Conservation (phyloP, 352 stramenopile genomes). For the Phytopythium mirpurense region DNA sequence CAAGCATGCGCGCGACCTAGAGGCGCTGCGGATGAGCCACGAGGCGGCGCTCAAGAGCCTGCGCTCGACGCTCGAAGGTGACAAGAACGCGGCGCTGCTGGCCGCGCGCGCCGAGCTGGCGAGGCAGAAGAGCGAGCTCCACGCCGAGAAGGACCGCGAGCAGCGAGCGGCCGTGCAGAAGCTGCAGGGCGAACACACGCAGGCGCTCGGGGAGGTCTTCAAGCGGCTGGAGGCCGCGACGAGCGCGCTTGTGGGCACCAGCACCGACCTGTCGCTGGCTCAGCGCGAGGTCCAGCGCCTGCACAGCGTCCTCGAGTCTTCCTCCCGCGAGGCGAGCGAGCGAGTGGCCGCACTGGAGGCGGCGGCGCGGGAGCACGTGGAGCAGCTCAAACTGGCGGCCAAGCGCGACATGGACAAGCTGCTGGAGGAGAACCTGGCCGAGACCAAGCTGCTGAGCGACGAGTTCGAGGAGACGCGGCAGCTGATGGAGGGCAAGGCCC, state of each 20-base stretch:
- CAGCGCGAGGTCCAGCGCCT: conserved; percentile 26
- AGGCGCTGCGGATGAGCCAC: conserved; percentile 16
- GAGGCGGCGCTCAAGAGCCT: conserved; percentile 18
- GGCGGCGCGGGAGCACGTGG: conserved; percentile 37
- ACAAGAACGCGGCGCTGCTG: conserved; percentile 27
- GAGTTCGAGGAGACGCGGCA: conserved; percentile 62
- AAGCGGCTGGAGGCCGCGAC: conserved; percentile 16
- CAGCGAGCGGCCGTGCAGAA: conserved; percentile 19
- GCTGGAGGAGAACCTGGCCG: conserved; percentile 58
- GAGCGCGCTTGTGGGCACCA: conserved; percentile 22
- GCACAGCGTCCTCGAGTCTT: conserved; percentile 22
- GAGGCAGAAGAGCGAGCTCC: conserved; percentile 23
- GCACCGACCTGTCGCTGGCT: conserved; percentile 20
- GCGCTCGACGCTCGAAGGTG: conserved; percentile 14
- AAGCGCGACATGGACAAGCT: conserved; percentile 66
- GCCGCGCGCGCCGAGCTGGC: conserved; percentile 25
- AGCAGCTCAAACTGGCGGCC: conserved; percentile 42
- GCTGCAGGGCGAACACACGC: conserved; percentile 19
- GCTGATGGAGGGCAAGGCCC: conserved; percentile 49
- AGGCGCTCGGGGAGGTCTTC: conserved; percentile 21
- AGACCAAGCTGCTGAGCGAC: conserved; percentile 61
- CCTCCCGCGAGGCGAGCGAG: conserved; percentile 26
- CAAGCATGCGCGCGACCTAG: conserved; percentile 13
- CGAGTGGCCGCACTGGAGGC: conserved; percentile 30
- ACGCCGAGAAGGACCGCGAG: conserved; percentile 36